Evolutionary conservation across 2,329 filamentous ascomycete genomes (phyloP), one percentile per base, ranked within the genome.

Genomic region (Cladorrhinum sp.): DNA sequence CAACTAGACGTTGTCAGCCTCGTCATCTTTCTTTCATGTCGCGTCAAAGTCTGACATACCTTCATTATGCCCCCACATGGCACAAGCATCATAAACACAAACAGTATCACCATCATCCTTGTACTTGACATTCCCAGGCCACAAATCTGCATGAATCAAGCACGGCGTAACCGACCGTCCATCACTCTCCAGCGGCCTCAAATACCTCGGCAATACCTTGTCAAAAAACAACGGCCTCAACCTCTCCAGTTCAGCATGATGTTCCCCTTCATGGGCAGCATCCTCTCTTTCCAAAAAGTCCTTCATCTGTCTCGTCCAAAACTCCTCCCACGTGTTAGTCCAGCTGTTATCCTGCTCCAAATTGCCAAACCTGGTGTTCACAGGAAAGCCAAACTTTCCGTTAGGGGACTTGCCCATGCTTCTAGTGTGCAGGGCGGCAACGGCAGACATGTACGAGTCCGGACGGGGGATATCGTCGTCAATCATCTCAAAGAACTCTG

Each of bases 61-160:
- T 59, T 71, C 68, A 30, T 70, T 67, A 51, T 70, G 68, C 2
- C 62, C 67, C 67, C 69, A 71, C 9, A 64, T 63, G 12, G 66
- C 65, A 48, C 63, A 65, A 1, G 68, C 60, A 24, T 70, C 67
- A 26, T 65, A 68, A 18, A 71, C 60, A 20, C 65, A 68, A 14
- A 66, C 56, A 4, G 56, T 57, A 6, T 65, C 60, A 2, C 58
- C 26, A 24, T 63, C 62, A 1, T 20, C 46, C 26, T 52, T 59
- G 8, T 60, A 62, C 23, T 68, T 69, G 60, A 69, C 64, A 24
- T 71, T 71, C 1, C 69, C 69, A 2, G 65, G 68, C 67, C 68
- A 67, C 7, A 70, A 57, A 24, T 71, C 65, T 3, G 65, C 64
- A 33, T 72, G 69, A 16, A 71, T 54, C 2, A 71, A 62, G 10